Evolutionary conservation across 2,329 filamentous ascomycete genomes (phyloP), one percentile per base, ranked within the genome.

Genomic region (Geoglossum cookeanum): DNA sequence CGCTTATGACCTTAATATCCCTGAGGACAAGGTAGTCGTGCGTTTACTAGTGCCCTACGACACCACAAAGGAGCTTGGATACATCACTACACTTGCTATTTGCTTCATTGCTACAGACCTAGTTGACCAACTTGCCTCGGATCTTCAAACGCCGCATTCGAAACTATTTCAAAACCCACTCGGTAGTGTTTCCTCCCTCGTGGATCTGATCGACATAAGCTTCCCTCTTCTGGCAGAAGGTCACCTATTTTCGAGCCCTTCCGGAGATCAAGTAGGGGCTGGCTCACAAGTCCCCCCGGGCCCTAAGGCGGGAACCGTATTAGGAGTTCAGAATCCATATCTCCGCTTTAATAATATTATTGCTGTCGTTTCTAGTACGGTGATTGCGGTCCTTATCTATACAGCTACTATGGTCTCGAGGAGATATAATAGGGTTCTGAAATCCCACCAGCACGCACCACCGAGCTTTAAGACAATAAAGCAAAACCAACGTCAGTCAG

Each of bases 171-270:
- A 83, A 66, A 82, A 88, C 68, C 70, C 76, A 0, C 72, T 83
- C 60, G 62, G 71, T 2, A 79, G 87, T n/a, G 78, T 87, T 45
- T 76, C 76, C 62, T 82, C 84, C 53, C 71, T 97, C 62, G 88
- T 94, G 62, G 73, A 72, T 58, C 80, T 92, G 72, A 87, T 97
- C 70, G 91, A 97, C 70, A 80, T 85, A 1, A 81, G 84, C 2
- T 89, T 96, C 66, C 81, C 85, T 59, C 79, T 91, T 49, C 70
- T 75, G 9, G 75, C 76, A 35, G 75, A 74, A 56, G 65, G 70
- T 15, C 51, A 32, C 22, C 32, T 17, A 22, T 68, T 57, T 37
- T 8, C 1, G 17, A n/a, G 11, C 6, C 30, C 30, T 15, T 68
- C 69, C 33, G 66, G 67, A 17, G 70, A 70, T 55, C 70, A 72